Conservation (phyloP, 768 basidiomycete species). For the Clitopilus passeckerianus region DNA sequence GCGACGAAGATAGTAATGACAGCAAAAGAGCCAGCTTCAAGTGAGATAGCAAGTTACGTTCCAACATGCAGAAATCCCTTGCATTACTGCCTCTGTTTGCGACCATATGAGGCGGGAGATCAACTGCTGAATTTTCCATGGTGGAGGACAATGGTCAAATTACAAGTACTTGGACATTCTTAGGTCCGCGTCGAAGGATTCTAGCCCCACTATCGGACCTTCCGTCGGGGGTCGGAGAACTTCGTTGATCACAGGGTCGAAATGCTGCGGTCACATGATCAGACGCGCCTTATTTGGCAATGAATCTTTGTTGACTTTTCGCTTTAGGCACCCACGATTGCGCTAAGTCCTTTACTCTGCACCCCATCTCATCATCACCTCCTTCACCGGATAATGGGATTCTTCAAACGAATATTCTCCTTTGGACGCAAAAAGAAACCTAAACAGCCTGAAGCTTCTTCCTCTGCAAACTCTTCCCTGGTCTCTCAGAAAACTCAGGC, state of each 20-base stretch:
- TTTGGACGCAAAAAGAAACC: slow-evolving; percentile 61
- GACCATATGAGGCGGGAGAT: slow-evolving; percentile 21
- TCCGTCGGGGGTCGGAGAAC: neutral
- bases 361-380: neutral
- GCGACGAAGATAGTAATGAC: slow-evolving; percentile 56
- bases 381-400: slow-evolving; percentile 43
- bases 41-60: slow-evolving; percentile 69
- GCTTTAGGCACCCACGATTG: neutral
- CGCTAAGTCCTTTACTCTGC: neutral
- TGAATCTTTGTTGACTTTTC: neutral
- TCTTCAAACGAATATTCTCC: slow-evolving; percentile 68
- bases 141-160: slow-evolving; percentile 1
- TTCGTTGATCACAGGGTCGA: neutral
- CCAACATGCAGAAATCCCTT: slow-evolving; percentile 78
- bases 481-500: neutral
- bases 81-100: slow-evolving; percentile 54
- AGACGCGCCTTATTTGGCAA: neutral
- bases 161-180: neutral
- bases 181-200: neutral
- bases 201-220: neutral
- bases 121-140: slow-evolving; percentile 2
- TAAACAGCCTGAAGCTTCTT: slow-evolving; percentile 23
- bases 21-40: slow-evolving; percentile 62
- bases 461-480: slow-evolving; percentile 16
- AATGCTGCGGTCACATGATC: neutral